Base-by-base conservation (phyloP, 176 grass and related monocot species). In the Dendrocalamus sinicus region DNA sequence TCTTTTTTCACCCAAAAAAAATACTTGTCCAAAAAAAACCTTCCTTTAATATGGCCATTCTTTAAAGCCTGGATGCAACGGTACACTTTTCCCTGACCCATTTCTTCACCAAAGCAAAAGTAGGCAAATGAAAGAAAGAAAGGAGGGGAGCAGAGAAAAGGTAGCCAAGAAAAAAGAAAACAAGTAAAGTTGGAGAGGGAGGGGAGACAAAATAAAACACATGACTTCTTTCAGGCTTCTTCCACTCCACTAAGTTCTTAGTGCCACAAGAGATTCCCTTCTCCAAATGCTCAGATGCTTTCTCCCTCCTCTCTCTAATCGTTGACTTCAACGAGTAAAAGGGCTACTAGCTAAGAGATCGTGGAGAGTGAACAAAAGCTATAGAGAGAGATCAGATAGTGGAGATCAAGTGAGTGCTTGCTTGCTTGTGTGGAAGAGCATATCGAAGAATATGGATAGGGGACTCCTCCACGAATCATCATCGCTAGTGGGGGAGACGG, bases 51-150 rank as follows among this genome's bases (percentile, higher is more conserved):
- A 53, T 75, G 73, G 70, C 81, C 64, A 80, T 53, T 88, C 78
- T 81, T 71, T 86, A 86, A 88, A 88, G 82, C 74, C 88, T 87
- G 79, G 79, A 87, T 84, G 76, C 85, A 90, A 72, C 81, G 67
- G 5, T 12, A 73, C 85, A 54, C 46, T 75, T 88, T 90, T 90
- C 55, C 61, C 78, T 76, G 60, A 54, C 88, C 82, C 82, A 82
- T 88, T 90, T 93, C 86, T 88, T 90, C 48, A 53, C 45, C 77
- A 79, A 93, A 86, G 91, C 78, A 75, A 90, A 90, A 93, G 85
- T n/a, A 85, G 78, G 72, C 16, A 28, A 78, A 11, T 70, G 41
- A 69, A 78, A 19, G 6, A 70, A 74, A 65, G 51, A 37, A 79
- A 66, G 70, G 62, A 65, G 7, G 28, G n/a, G 8, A 41, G 46